Base-by-base conservation (phyloP, 805 yeast genomes). In the Pichia thaimueangensis region DNA sequence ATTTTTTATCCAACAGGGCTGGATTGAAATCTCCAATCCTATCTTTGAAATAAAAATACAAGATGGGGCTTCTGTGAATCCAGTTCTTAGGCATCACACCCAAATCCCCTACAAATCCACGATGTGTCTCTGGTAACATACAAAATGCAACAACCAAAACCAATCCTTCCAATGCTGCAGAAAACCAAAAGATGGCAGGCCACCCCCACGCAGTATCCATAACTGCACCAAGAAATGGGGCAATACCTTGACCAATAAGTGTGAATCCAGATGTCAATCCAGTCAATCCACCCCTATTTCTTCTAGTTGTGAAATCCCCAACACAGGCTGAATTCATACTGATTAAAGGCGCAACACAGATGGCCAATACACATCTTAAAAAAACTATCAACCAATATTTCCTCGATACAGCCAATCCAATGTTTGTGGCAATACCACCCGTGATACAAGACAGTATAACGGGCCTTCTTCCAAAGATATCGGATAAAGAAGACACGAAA, bases 141-240 rank as follows among this genome's bases (percentile, higher is more conserved):
- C 71, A 27, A 3, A 69, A 43, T 1, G 64, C 54, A 2, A 58
- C 15, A 1, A 58, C 1, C 0, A 70, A 47, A 3, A 76, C 66
- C 2, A 59, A 45, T 4, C 81, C 81, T 24, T 82, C 74, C 9
- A 82, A 77, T 22, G 82, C 78, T 1, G 84, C 78, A 39, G 84
- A 60, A 48, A 87, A 84, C 78, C 86, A 78, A 52, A 84, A 83
- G n/a, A 81, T 74, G 0, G 87, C 76, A 51, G 89, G 69, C 95
- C 96, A 87, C 16, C 76, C 68, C 47, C 74, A 65, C 4, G 68
- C 68, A 8, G 72, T 72, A 44, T 67, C 85, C 56, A 75, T 52
- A 1, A 65, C 63, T 5, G 79, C 69, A 7, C 81, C 80, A 19
- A 86, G 63, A n/a, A 88, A 63, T 0, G 94, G 86, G 10, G 94